A percentile compares a stretch with the other conserved stretches of the same genome.
phyloP scores from a whole-genome alignment of 768 basidiomycete genomes.

The Rhodotorula taiwanensis region DNA sequence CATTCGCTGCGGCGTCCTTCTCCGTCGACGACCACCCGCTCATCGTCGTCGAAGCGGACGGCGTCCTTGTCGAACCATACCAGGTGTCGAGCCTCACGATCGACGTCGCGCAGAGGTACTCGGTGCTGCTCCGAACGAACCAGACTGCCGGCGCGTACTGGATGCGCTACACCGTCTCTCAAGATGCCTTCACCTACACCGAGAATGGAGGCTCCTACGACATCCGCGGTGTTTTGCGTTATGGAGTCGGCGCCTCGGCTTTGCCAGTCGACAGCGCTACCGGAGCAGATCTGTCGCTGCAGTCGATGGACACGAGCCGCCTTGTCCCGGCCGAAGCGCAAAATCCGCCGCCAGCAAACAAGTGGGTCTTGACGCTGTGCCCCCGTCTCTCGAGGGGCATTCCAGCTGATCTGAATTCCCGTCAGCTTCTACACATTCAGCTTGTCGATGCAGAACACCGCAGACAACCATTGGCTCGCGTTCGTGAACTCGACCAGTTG shows the following conservation, averaged over 20 bases:
- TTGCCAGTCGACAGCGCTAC: not conserved
- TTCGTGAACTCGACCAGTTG: constrained; percentile 21
- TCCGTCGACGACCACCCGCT: constrained; percentile 51
- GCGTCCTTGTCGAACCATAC: constrained; percentile 48
- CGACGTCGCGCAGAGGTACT: constrained; percentile 53
- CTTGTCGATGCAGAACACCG: not conserved
- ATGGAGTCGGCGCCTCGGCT: constrained; percentile 4
- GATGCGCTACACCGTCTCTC: constrained; percentile 2
- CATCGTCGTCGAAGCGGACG: constrained; percentile 52
- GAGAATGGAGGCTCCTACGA: not conserved
- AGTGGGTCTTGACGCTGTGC: no score
- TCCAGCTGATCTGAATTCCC: no score
- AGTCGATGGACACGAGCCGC: not conserved
- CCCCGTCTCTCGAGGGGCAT: no score
- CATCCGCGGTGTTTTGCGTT: not conserved
- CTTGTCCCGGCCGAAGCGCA: not conserved
- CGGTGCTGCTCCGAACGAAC: constrained; percentile 50
- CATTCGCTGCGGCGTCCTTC: constrained; percentile 51
- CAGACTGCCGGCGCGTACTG: constrained; percentile 45
- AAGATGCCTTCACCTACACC: not conserved
- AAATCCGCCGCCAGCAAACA: no score
- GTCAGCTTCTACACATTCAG: not conserved
- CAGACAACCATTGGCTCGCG: constrained; percentile 5
- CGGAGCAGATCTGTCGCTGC: not conserved
- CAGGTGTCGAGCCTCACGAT: constrained; percentile 48